Evolutionary conservation across 192 early-diverging fungal genomes (phyloP).

Genomic region (Gonapodya sp.): DNA sequence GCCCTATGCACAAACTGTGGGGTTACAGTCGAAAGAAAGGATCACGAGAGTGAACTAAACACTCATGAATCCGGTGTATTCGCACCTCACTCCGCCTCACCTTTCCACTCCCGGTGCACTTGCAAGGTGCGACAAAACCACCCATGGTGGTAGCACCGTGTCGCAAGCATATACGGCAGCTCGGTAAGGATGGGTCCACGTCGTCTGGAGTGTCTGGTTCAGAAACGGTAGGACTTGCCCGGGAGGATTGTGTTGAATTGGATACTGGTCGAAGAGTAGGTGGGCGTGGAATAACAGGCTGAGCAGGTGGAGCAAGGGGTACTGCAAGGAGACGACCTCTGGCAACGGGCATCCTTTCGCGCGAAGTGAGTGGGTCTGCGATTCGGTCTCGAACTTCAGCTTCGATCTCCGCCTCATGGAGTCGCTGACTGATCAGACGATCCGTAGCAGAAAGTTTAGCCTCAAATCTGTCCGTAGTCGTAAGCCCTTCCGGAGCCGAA

Average conservation of each 20-base stretch:
- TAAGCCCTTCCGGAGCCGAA: no score
- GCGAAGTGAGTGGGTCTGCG: no score
- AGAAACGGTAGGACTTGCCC: not conserved
- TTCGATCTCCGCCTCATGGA: not conserved
- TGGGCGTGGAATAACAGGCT: no score
- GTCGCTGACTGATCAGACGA: not conserved
- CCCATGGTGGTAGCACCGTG: not conserved
- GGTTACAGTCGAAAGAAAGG: not conserved
- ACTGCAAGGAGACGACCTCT: no score
- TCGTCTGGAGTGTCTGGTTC: not conserved
- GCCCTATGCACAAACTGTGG: not conserved
- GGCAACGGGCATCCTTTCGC: no score
- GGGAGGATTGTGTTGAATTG: not conserved
- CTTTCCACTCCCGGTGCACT: conserved; percentile 1
- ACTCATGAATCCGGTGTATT: not conserved
- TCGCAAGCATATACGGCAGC: not conserved
- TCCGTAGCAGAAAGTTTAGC: not conserved
- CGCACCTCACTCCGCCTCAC: no score
- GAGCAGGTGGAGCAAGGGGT: no score
- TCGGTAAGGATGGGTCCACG: not conserved
- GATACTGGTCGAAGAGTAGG: no score
- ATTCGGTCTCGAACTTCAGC: not conserved
- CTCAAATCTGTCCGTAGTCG: no score
- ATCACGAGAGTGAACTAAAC: not conserved
- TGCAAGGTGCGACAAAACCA: not conserved